A percentile compares a stretch with the other conserved stretches of the same genome.
Evolutionary conservation across 495 filamentous ascomycete genomes (phyloP).

Genomic region (Neurospora africana): DNA sequence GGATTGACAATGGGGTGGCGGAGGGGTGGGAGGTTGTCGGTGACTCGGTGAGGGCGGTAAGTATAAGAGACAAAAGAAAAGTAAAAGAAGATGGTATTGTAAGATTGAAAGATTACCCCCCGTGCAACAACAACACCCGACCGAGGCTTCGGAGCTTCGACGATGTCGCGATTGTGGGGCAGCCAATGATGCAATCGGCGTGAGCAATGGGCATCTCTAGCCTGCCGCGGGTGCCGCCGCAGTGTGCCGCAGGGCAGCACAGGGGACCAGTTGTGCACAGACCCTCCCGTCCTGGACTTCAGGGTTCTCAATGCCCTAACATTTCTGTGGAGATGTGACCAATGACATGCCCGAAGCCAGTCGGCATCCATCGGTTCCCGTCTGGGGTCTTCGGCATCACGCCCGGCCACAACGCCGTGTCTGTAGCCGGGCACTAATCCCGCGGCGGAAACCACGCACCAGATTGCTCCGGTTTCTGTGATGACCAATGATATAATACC

Average conservation of each 20-base stretch:
- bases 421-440: background rate
- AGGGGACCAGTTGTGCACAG: background rate
- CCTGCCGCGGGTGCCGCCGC: background rate
- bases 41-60: background rate
- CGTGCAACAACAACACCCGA: background rate
- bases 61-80: background rate
- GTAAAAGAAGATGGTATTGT: background rate
- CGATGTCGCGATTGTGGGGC: background rate
- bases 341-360: background rate
- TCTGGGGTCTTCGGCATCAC: background rate
- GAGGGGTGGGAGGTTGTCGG: background rate
- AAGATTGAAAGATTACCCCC: background rate
- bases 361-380: background rate
- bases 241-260: background rate
- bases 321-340: background rate
- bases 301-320: background rate
- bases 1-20: background rate
- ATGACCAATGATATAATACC: background rate
- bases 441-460: background rate
- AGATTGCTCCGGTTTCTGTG: background rate
- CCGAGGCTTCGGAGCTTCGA: background rate
- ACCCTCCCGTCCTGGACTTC: background rate
- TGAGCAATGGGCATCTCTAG: background rate
- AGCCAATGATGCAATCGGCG: constrained; percentile 19
- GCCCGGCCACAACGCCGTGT: background rate